phyloP scores from a whole-genome alignment of 1,284 basidiomycete species.

The Melampsora americana region DNA sequence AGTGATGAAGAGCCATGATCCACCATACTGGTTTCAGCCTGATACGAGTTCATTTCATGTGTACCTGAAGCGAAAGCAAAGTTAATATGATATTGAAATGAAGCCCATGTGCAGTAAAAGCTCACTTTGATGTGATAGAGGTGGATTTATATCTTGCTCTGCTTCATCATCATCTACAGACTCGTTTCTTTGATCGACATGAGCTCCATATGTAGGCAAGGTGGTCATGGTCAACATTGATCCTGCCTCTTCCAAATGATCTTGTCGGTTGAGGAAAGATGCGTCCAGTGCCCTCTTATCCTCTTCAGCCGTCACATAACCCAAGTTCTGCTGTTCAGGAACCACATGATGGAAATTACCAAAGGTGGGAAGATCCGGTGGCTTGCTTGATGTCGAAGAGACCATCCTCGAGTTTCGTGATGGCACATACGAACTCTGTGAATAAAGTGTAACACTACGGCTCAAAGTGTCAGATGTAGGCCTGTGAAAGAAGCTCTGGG shows the following conservation, averaged over 20 bases:
- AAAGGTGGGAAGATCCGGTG: background rate
- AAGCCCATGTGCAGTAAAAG: no score
- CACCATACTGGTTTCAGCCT: no score
- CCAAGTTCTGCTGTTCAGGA: background rate
- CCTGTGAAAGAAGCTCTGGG: slow-evolving; percentile 10
- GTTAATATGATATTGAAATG: no score
- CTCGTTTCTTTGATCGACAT: background rate
- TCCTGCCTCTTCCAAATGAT: background rate
- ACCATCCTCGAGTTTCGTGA: background rate
- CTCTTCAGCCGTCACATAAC: slow-evolving; percentile 8
- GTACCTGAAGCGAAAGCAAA: no score
- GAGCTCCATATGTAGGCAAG: background rate
- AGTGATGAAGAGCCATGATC: no score
- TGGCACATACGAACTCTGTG: background rate
- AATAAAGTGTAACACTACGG: background rate
- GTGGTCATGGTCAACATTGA: background rate
- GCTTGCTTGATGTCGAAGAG: background rate
- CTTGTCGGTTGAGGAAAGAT: background rate
- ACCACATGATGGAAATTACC: background rate
- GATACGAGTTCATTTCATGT: no score
- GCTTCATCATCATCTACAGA: background rate
- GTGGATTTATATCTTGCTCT: no score
- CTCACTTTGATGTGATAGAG: no score
- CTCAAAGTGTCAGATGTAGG: background rate
- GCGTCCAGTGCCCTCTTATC: background rate